Base-by-base conservation (phyloP, 2,329 filamentous ascomycete species). In the Coniochaeta pulveracea region DNA sequence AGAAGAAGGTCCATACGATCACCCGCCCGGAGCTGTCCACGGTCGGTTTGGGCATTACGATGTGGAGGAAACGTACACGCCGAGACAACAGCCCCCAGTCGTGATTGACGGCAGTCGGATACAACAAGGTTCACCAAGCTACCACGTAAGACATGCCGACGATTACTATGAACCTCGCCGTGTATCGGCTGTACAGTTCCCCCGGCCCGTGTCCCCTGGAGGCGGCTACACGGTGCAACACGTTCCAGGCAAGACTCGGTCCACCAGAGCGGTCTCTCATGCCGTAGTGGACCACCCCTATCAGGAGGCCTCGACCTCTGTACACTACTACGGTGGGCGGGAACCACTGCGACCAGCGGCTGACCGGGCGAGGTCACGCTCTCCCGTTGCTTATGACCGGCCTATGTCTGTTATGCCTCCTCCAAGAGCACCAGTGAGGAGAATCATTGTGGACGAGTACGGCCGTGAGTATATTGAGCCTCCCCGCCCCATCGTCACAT, bases 371-470 rank as follows among this genome's bases (percentile, higher is more conserved):
- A 60, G 61, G 42, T 68, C 66, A 10, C 57, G 62, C 28, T 71
- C 67, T 11, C 64, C 66, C 6, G 42, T 62, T 22, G 48, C 61
- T 45, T 49, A 58, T 40, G 58, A 66, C 40, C 49, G 58, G 42
- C 49, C 59, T 43, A 49, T 63, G 11, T 59, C 67, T 19, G 59
- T 63, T n/a, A 65, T 72, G 58, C 58, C 58, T 2, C 63, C 63
- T 29, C 63, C 63, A 45, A 54, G 63, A 32, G 64, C 71, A 6
- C 66, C 71, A 12, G 60, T 71, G 28, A 63, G 77, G 35, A 75
- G 79, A 40, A 80, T 94, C 41, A 67, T 93, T 21, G 66, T 93
- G 35, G 88, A 95, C 56, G 76, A 83, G 40, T 84, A 78, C 54
- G 86, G 86, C 25, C 83, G 84, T 51, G 76, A 85, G 50, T 95